These are phyloP conservation scores for Aspergillus olivimuriae DNA, from an alignment of 495 filamentous ascomycete species.

Conservation along the genomic window DNA sequence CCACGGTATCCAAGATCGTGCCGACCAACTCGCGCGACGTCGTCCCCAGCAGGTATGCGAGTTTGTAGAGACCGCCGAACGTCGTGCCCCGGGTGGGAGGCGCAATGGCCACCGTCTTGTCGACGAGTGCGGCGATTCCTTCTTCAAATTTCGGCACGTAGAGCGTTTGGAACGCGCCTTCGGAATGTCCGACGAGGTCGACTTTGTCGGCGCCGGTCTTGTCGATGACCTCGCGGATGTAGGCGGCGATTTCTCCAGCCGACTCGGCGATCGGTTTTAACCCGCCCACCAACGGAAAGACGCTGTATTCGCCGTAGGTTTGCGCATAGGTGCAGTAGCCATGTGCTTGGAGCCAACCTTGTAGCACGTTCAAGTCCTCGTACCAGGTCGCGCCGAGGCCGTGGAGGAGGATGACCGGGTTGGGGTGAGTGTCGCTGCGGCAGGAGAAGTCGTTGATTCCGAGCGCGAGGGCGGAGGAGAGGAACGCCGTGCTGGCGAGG, in stretches of 20 bases:
- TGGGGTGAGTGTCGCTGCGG: conserved; percentile 28
- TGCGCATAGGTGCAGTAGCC: conserved; percentile 48
- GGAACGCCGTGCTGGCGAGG: too few species aligned
- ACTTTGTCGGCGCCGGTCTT: conserved; percentile 40
- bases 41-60: conserved; percentile 38
- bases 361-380: conserved; percentile 47
- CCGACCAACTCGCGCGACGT: conserved; percentile 25
- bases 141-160: conserved; percentile 47
- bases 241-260: conserved; percentile 42
- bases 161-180: conserved; percentile 46
- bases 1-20: conserved; percentile 29
- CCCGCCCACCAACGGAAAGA: conserved; percentile 43
- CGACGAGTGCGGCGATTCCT: conserved; percentile 35
- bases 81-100: conserved; percentile 46
- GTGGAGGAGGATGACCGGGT: conserved; percentile 48
- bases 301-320: conserved; percentile 46
- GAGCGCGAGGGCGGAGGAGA: conserved; percentile 14
- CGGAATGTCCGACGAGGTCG: conserved; percentile 49
- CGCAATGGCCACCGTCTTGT: conserved; percentile 42
- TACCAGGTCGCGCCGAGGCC: conserved; percentile 46
- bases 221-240: conserved; percentile 35
- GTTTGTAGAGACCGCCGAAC: conserved; percentile 40
- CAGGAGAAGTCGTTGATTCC: conserved; percentile 38
- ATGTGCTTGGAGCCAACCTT: conserved; percentile 41
- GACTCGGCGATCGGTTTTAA: conserved; percentile 39